Base-by-base conservation (phyloP, 768 basidiomycete genomes). In the Leccinum sublutescens region DNA sequence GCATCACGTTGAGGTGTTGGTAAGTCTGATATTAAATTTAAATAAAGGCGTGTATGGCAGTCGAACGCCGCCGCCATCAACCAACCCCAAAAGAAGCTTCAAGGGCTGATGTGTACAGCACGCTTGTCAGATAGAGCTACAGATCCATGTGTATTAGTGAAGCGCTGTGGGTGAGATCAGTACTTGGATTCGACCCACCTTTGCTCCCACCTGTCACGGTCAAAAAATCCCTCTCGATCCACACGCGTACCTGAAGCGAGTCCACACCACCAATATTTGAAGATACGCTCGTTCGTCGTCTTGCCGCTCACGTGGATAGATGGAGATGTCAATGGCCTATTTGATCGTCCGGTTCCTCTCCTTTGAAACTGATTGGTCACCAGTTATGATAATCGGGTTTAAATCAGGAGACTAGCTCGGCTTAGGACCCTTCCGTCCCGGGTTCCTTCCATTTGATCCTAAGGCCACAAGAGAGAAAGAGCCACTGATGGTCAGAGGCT, bases 181-280 rank as follows among this genome's bases (percentile, higher is more conserved):
- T 40, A 33, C 33, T 33, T 33, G 5, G 54, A 19, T 29, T 21
- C 27, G 15, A 54, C 40, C 27, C 27, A 27, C 43, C 19, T 25
- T 21, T n/a, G 36, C 43, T 9, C 11, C 47, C 33, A 19, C 33
- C 56, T 49, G 33, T 14, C 38, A 43, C 12, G 38, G 11, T 21
- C 45, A 21, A 14, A 54, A 52, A 57, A 45, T 61, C 48, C 19
- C 19, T 56, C 15, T 45, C n/a, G 40, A 50, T 54, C 36, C 31
- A 43, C n/a, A 29, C 12, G n/a, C 33, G 48, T 60, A 62, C 57
- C 60, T 62, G 60, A 62, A 51, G 34, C 27, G 63, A 34, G 53
- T 36, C 49, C 54, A 19, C 19, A n/a, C n/a, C 10, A 45, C 10
- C 10, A 43, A 19, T 19, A 27, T 27, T 27, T 27, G 40, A 43